Base-by-base conservation (phyloP, 1,139 yeast species). In the Kluyveromyces sp. region DNA sequence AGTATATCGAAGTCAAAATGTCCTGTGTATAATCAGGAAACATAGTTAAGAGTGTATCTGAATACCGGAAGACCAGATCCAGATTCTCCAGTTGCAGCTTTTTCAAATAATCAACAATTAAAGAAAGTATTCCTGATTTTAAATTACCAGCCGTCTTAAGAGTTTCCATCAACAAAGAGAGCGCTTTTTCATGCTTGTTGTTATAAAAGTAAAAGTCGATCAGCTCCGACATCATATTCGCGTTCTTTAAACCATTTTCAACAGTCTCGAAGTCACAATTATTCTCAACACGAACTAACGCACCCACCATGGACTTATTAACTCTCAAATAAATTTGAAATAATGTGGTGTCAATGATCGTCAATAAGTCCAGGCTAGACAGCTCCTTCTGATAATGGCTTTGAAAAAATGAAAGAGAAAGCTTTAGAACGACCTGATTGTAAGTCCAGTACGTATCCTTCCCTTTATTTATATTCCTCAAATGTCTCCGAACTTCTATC, bases 151-250 rank as follows among this genome's bases (percentile, higher is more conserved):
- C 69, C 2, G 52, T 49, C 1, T 52, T 47, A 2, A 50, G 47
- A 11, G 62, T 39, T 19, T 46, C 39, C 4, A 56, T 52, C 36
- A 89, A 66, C 60, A 86, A 70, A 11, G 71, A 66, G 40, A 92
- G 65, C 0, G 96, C 95, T 45, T 80, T 78, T 12, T 69, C 66
- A 61, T 88, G 96, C 39, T 77, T 61, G 1, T 66, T 61, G 45
- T 83, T 70, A 8, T 84, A 78, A 55, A 70, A 81, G 56, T 83
- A 86, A 57, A 86, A 92, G 57, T 86, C 95, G 12, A 87, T 73
- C 36, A 92, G 68, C 53, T 88, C 96, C 37, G 74, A 75, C 54
- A 78, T 74, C 57, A 77, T 74, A 4, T 70, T 68, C 7, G 73
- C 68, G 29, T 69, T 65, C n/a, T 68, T 67, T 30, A 89, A 71